Conservation (phyloP, 2,329 filamentous ascomycete genomes). For the Epicoccum sorghinum region DNA sequence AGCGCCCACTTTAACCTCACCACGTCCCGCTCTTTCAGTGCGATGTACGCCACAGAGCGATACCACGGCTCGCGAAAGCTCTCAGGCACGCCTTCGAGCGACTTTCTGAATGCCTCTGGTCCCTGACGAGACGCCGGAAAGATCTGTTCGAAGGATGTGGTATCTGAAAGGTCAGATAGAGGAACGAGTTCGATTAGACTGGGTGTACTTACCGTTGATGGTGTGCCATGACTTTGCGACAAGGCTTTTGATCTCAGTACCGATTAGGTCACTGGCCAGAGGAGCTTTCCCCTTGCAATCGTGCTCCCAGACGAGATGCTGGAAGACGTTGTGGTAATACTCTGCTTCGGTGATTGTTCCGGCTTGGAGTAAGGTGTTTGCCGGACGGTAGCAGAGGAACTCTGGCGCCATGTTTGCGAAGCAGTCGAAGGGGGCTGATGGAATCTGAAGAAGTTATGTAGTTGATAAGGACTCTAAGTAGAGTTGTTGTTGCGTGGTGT, state of each 20-base stretch:
- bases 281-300: not conserved
- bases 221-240: not conserved
- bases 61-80: not conserved
- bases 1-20: not conserved
- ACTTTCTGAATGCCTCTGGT: not conserved
- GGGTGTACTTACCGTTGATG: not conserved
- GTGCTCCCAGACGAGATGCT: not conserved
- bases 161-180: not conserved
- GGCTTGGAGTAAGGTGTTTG: not conserved
- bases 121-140: not conserved
- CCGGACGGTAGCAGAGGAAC: not conserved
- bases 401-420: not conserved
- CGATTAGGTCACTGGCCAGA: not conserved
- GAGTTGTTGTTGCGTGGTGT: too few species aligned
- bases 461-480: too few species aligned
- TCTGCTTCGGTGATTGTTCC: not conserved
- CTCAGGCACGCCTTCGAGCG: not conserved
- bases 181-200: not conserved
- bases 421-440: too few species aligned
- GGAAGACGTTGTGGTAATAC: not conserved
- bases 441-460: too few species aligned
- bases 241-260: not conserved
- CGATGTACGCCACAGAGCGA: not conserved
- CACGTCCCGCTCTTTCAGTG: not conserved
- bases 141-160: not conserved